phyloP scores from a whole-genome alignment of 2,329 filamentous ascomycete species.

The Coniochaeta pulveracea region DNA sequence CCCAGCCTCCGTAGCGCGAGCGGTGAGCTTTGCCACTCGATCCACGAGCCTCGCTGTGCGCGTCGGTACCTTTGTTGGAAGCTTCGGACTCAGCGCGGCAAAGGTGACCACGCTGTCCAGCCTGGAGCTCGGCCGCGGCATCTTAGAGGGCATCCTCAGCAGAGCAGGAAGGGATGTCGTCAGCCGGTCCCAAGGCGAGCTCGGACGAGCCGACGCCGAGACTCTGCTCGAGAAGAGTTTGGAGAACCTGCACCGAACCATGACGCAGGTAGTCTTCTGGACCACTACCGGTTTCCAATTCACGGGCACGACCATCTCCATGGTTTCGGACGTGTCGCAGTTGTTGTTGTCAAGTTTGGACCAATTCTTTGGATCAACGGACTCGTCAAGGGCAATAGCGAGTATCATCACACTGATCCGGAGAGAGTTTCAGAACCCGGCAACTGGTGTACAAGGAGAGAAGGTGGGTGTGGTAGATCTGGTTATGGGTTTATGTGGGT shows the following conservation, averaged over 20 bases:
- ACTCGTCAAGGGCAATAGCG: conserved; percentile 55
- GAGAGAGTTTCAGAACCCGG: conserved; percentile 52
- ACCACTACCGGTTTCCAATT: conserved; percentile 49
- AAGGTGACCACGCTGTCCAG: conserved; percentile 45
- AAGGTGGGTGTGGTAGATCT: conserved; percentile 49
- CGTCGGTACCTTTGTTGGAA: conserved; percentile 37
- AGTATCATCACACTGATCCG: conserved; percentile 54
- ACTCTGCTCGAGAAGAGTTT: conserved; percentile 44
- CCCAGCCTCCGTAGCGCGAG: conserved; percentile 43
- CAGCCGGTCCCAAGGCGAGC: conserved; percentile 29
- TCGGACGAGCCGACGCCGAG: conserved; percentile 41
- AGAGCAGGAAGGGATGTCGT: conserved; percentile 39
- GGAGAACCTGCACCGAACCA: conserved; percentile 42
- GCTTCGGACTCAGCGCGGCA: conserved; percentile 40
- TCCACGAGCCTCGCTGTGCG: conserved; percentile 47
- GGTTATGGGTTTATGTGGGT: conserved; percentile 46
- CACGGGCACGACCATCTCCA: conserved; percentile 41
- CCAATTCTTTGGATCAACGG: conserved; percentile 56
- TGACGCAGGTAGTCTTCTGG: conserved; percentile 49
- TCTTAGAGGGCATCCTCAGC: conserved; percentile 42
- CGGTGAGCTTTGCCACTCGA: conserved; percentile 48
- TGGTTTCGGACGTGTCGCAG: conserved; percentile 44
- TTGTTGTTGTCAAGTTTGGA: conserved; percentile 48
- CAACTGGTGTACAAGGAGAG: conserved; percentile 47
- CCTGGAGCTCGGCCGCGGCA: conserved; percentile 41